phyloP scores from a whole-genome alignment of 495 filamentous ascomycete species.

The Cercophora samala region DNA sequence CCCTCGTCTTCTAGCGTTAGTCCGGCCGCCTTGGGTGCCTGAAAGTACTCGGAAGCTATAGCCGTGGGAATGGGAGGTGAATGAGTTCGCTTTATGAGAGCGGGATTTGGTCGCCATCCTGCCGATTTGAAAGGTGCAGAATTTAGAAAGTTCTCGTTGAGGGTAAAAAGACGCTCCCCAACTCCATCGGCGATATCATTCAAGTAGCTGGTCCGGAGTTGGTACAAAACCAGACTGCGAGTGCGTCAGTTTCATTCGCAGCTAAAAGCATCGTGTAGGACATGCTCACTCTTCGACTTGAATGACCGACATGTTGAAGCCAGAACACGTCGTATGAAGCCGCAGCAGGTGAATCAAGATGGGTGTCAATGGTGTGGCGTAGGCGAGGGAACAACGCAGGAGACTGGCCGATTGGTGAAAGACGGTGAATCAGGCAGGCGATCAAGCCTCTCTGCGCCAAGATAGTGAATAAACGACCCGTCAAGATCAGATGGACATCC shows the following conservation, averaged over 20 bases:
- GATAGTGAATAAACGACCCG: neutral
- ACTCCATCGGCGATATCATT: slow-evolving; percentile 90
- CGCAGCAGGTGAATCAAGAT: neutral
- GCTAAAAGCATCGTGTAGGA: slow-evolving; percentile 3
- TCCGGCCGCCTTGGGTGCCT: slow-evolving; percentile 56
- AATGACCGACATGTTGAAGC: slow-evolving; percentile 74
- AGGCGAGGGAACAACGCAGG: neutral
- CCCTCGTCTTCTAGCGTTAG: slow-evolving; percentile 68
- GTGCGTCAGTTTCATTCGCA: slow-evolving; percentile 3
- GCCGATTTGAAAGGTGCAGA: slow-evolving; percentile 92
- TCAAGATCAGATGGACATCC: neutral
- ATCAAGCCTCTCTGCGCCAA: neutral
- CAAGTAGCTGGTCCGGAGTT: slow-evolving; percentile 87
- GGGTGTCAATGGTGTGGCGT: neutral
- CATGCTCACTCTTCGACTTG: slow-evolving; percentile 89
- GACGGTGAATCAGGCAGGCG: neutral
- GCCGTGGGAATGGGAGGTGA: slow-evolving; percentile 95
- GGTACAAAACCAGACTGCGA: slow-evolving; percentile 83
- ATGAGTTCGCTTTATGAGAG: slow-evolving; percentile 83
- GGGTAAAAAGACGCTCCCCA: slow-evolving; percentile 88
- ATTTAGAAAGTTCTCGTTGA: slow-evolving; percentile 87
- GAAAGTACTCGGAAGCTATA: slow-evolving; percentile 86
- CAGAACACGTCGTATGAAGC: neutral
- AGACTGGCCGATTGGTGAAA: neutral
- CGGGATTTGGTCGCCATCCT: slow-evolving; percentile 78